phyloP scores from a whole-genome alignment of 2,329 filamentous ascomycete species.

The Xenoacremonium recifei region DNA sequence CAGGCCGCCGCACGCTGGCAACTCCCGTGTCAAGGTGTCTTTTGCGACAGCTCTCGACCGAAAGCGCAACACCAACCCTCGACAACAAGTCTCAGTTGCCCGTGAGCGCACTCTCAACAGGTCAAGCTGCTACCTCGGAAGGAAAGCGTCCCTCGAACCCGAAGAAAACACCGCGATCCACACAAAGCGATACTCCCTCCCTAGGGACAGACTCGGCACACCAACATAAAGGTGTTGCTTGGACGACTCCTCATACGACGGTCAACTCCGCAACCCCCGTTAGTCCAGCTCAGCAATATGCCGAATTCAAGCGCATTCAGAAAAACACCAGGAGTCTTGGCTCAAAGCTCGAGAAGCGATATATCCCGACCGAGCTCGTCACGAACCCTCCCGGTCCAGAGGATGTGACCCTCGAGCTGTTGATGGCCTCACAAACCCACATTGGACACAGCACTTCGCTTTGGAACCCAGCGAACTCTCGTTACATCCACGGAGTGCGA shows the following conservation, averaged over 20 bases:
- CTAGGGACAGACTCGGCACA: constrained; percentile 34
- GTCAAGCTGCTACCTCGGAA: too few species aligned
- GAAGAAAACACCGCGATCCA: constrained; percentile 33
- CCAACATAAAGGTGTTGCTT: constrained; percentile 31
- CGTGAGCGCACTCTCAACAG: too few species aligned
- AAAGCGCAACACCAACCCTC: constrained; percentile 15
- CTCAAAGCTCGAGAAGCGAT: constrained; percentile 50
- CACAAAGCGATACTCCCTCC: constrained; percentile 32
- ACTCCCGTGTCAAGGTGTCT: constrained; percentile 37
- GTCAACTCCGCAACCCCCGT: constrained; percentile 35
- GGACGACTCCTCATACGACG: constrained; percentile 31
- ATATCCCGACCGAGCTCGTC: constrained; percentile 65
- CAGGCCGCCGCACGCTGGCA: constrained; percentile 55
- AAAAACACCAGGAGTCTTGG: constrained; percentile 48
- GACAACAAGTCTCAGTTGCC: constrained; percentile 6
- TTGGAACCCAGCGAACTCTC: constrained; percentile 92
- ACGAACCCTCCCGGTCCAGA: constrained; percentile 70
- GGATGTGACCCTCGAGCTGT: constrained; percentile 85
- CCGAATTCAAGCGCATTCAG: constrained; percentile 37
- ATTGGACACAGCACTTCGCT: constrained; percentile 87
- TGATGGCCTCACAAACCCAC: constrained; percentile 84
- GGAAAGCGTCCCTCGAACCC: constrained; percentile 6
- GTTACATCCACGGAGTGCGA: constrained; percentile 90
- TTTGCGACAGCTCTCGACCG: constrained; percentile 33
- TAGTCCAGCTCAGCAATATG: constrained; percentile 39